phyloP scores from a whole-genome alignment of 257 asterid species.

The Phtheirospermum japonicum region DNA sequence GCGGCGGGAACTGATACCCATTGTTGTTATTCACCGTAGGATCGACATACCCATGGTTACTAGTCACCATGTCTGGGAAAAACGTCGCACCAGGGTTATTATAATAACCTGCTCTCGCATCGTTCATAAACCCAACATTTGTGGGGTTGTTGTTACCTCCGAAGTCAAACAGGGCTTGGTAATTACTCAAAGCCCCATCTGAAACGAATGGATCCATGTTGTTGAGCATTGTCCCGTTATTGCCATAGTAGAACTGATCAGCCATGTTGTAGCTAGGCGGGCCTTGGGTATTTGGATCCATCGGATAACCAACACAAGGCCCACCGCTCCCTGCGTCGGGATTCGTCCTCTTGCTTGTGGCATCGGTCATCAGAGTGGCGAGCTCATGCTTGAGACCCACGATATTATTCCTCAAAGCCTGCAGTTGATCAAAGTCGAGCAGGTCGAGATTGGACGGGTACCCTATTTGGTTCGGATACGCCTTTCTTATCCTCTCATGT shows the following conservation, averaged over 20 bases:
- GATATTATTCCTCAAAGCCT: background rate
- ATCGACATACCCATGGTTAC: background rate
- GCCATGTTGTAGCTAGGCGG: background rate
- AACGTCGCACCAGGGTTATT: background rate
- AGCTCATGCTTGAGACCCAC: background rate
- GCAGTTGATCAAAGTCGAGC: background rate
- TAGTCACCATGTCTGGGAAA: background rate
- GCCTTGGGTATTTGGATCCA: background rate
- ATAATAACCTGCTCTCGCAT: no score
- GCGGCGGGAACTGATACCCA: background rate
- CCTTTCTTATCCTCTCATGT: background rate
- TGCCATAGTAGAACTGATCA: background rate
- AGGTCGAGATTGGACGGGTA: background rate
- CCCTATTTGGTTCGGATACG: conserved; percentile 15
- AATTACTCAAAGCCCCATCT: background rate
- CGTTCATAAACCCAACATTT: background rate
- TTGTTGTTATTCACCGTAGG: background rate
- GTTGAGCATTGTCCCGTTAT: background rate
- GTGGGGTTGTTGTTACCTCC: background rate
- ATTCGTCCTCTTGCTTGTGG: background rate
- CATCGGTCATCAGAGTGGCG: background rate
- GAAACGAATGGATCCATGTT: background rate
- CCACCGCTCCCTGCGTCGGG: background rate
- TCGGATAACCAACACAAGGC: background rate
- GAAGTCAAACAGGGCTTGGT: background rate